These are phyloP conservation scores for Oryza rufipogon DNA, from an alignment of 176 grass and related monocot genomes.

Conservation along the genomic window DNA sequence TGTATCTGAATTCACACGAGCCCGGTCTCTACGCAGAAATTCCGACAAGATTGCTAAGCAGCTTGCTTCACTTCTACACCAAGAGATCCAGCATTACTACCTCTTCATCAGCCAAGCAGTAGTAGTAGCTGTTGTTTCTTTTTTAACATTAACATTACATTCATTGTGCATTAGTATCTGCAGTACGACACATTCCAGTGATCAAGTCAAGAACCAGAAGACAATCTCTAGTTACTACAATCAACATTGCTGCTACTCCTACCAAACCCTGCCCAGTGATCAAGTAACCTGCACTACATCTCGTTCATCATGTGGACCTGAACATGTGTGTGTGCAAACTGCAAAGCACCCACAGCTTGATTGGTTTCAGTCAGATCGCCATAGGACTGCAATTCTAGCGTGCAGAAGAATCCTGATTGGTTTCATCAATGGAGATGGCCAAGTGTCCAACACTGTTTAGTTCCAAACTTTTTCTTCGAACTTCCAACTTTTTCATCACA, in stretches of 20 bases:
- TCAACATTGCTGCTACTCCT: not conserved
- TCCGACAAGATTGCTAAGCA: not conserved
- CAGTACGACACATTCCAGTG: not conserved
- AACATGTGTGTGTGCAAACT: not conserved
- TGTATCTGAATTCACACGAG: not conserved
- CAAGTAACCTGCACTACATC: not conserved
- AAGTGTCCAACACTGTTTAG: not conserved
- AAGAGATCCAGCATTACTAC: not conserved
- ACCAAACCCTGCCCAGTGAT: not conserved
- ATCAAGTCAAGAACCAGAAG: not conserved
- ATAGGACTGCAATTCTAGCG: not conserved
- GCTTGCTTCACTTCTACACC: not conserved
- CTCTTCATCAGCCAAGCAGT: not conserved
- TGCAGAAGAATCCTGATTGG: not conserved
- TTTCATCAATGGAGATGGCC: not conserved
- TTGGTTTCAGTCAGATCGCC: too few species aligned
- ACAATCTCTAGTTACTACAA: not conserved
- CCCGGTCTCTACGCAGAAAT: not conserved
- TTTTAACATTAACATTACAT: not conserved
- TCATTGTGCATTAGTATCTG: not conserved
- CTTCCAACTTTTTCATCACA: too few species aligned
- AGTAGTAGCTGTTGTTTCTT: not conserved
- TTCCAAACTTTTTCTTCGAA: too few species aligned
- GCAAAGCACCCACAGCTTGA: too few species aligned
- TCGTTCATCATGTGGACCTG: not conserved